Base-by-base conservation (phyloP, 2,329 filamentous ascomycete genomes). In the Apiospora kogelbergensis region DNA sequence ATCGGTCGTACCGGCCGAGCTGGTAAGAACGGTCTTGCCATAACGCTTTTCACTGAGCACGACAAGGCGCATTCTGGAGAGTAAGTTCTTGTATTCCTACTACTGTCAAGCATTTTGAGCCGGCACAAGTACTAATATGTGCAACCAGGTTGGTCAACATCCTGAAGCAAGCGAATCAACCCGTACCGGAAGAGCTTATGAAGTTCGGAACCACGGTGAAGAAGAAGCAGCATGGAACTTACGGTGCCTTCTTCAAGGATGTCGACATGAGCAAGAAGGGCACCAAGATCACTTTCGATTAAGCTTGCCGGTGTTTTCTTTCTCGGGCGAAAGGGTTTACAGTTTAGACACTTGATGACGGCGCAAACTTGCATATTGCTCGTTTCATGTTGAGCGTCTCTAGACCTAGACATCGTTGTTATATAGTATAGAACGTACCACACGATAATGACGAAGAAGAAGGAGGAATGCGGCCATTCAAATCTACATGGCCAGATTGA, bases 151-250 rank as follows among this genome's bases (percentile, higher is more conserved):
- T 99, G 75, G 92, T 98, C 84, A 98, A 98, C 79, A 94, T 99
- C 68, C 88, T 99, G 71, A 97, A 93, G 82, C 93, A 90, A n/a
- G 95, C 96, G 30, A 93, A 94, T 73, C 96, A 99, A 81, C 87
- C 90, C 15, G 93, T 99, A 0, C 96, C 96, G 2, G 94, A 97
- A 57, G 92, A 93, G 33, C 84, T 99, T 45, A 85, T 98, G 80
- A 98, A 97, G 83, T 99, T 98, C 75, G 96, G 96, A 76, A 97
- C 94, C 26, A 98, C 95, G 0, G 96, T 99, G 67, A 99, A 98
- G 89, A 98, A 97, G 89, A 98, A 98, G 94, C 89, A 90, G 65
- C 96, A 99, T 83, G 93, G 94, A 77, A 92, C 93, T 64, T 99
- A 98, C 78, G 96, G 96, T 69, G 94, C 94, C 41, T 98, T 98